These are phyloP conservation scores for Cochlearia excelsa DNA, from an alignment of 345 rosid genomes.

Conservation along the genomic window DNA sequence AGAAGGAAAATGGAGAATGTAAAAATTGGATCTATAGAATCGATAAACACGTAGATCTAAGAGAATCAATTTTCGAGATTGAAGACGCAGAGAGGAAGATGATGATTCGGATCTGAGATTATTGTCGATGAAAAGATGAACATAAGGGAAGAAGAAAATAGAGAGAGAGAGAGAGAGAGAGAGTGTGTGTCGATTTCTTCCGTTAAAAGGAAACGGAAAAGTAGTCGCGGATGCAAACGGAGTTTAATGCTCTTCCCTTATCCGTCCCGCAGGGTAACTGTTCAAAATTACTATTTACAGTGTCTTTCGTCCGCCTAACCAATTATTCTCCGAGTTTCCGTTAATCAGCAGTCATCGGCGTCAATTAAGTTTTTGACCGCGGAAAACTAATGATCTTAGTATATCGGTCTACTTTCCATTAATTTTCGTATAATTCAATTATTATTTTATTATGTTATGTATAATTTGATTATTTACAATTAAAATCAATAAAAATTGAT, in stretches of 20 bases:
- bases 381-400: no score
- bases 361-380: no score
- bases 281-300: no score
- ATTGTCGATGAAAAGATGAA: conserved; percentile 26
- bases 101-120: conserved; percentile 24
- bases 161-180: neutral
- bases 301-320: no score
- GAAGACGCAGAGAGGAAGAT: neutral
- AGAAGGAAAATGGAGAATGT: neutral
- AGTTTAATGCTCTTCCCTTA: neutral
- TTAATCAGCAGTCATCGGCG: no score
- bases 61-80: conserved; percentile 13
- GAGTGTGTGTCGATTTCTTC: neutral
- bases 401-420: no score
- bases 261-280: no score
- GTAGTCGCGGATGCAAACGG: conserved; percentile 8
- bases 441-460: no score
- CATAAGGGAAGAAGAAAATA: neutral
- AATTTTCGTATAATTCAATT: no score
- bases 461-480: no score
- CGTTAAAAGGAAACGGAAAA: conserved; percentile 21
- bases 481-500: no score
- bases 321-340: no score
- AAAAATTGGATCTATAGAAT: conserved; percentile 13
- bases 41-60: conserved; percentile 15